Percentiles rank a stretch among this genome's conserved stretches.
phyloP scores from a whole-genome alignment of 768 basidiomycete genomes.

The Psilocybe tampanensis region DNA sequence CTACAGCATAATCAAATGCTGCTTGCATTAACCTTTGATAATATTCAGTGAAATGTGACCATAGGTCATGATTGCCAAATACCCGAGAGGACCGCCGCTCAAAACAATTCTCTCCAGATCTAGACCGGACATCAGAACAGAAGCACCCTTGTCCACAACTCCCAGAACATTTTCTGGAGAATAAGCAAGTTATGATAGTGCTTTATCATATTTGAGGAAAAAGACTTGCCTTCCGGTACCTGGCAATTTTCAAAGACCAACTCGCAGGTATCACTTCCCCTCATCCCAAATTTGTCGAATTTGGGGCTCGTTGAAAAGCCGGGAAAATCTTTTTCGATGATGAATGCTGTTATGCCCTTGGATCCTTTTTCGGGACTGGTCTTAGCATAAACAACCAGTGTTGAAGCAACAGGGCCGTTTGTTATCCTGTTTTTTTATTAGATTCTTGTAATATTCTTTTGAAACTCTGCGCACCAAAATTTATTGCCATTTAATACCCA shows the following conservation, averaged over 20 bases:
- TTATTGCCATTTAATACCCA: slow-evolving; percentile 89
- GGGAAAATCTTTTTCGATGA: slow-evolving; percentile 78
- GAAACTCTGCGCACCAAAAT: slow-evolving; percentile 70
- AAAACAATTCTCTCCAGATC: slow-evolving; percentile 92
- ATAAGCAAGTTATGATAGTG: background rate
- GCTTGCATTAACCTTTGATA: slow-evolving; percentile 81
- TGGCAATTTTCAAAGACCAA: slow-evolving; percentile 89
- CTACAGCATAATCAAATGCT: slow-evolving; percentile 85
- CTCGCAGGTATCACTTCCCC: slow-evolving; percentile 94
- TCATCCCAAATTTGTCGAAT: slow-evolving; percentile 95
- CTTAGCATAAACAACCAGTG: slow-evolving; percentile 92
- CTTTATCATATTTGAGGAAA: too few species aligned
- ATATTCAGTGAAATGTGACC: slow-evolving; percentile 12
- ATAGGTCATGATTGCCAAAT: slow-evolving; percentile 19
- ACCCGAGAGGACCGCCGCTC: slow-evolving; percentile 92
- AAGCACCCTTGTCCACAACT: slow-evolving; percentile 73
- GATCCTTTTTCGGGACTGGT: slow-evolving; percentile 75
- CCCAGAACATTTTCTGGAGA: slow-evolving; percentile 82
- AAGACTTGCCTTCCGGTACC: slow-evolving; percentile 75
- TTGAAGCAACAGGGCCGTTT: slow-evolving; percentile 90
- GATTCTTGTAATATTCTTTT: background rate
- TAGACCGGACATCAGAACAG: slow-evolving; percentile 92
- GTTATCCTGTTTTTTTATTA: slow-evolving; percentile 71
- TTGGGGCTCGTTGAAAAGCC: slow-evolving; percentile 92
- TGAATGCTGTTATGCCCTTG: slow-evolving; percentile 91